Conservation (phyloP, 441 rosid species). For the Croton laevigatus region DNA sequence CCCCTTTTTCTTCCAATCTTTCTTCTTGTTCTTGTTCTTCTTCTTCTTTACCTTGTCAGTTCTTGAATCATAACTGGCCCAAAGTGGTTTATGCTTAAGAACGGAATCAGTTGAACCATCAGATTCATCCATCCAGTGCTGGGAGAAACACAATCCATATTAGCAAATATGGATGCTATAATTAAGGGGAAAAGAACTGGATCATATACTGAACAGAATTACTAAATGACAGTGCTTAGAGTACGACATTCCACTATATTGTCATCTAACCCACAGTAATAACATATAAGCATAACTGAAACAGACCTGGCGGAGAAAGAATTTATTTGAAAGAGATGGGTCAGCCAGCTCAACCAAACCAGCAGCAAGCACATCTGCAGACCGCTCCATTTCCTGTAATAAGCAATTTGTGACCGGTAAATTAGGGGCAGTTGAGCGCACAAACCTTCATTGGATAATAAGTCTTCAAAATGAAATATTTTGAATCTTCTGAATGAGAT, state of each 20-base stretch:
- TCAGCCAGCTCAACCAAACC: conserved; percentile 95
- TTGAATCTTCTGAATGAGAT: background rate
- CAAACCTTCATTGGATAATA: conserved; percentile 4
- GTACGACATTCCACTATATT: background rate
- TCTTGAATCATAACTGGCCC: conserved; percentile 67
- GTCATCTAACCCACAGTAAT: conserved; percentile 4
- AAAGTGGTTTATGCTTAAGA: conserved; percentile 89
- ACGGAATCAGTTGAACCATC: conserved; percentile 73
- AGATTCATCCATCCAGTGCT: conserved; percentile 83
- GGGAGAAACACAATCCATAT: conserved; percentile 29
- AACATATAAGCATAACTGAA: conserved; percentile 4
- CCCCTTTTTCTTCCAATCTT: conserved; percentile 55
- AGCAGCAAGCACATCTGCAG: conserved; percentile 97
- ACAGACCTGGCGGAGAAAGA: conserved; percentile 85
- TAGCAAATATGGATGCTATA: conserved; percentile 18
- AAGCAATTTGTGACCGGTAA: conserved; percentile 17
- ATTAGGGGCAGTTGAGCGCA: background rate
- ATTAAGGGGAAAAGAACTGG: background rate
- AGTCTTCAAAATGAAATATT: background rate
- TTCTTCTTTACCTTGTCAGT: conserved; percentile 49
- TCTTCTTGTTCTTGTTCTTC: conserved; percentile 55
- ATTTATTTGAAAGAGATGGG: conserved; percentile 89
- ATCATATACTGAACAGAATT: background rate
- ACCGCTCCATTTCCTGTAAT: conserved; percentile 92
- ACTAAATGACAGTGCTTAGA: background rate